Conservation (phyloP, 805 yeast species). For the Barnettozyma californica region DNA sequence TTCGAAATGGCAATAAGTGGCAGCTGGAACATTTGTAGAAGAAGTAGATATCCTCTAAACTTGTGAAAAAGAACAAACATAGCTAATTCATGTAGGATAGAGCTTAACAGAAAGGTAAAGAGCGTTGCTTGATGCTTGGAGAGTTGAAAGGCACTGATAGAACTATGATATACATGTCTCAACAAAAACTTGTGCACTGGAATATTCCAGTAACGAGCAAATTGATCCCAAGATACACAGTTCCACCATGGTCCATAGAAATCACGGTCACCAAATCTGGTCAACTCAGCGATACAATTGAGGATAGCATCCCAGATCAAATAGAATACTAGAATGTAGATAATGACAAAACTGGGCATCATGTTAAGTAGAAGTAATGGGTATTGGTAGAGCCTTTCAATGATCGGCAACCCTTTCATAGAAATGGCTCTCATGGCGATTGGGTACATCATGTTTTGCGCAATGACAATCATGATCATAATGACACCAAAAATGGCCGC, state of each 20-base stretch:
- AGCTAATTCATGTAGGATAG: conserved; percentile 83
- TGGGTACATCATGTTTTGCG: conserved; percentile 75
- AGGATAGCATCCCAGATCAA: conserved; percentile 94
- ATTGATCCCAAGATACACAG: conserved; percentile 88
- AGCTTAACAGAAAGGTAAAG: conserved; percentile 72
- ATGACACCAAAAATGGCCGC: conserved; percentile 86
- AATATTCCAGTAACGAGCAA: conserved; percentile 88
- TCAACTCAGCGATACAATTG: conserved; percentile 84
- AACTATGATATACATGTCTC: conserved; percentile 91
- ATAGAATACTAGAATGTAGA: conserved; percentile 76
- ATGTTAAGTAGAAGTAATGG: conserved; percentile 63
- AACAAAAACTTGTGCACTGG: conserved; percentile 88
- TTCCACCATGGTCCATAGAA: conserved; percentile 99
- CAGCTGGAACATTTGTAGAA: conserved; percentile 82
- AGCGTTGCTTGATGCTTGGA: conserved; percentile 66
- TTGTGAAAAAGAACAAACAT: conserved; percentile 85
- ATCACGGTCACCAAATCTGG: conserved; percentile 82
- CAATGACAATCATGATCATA: conserved; percentile 70
- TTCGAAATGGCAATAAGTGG: conserved; percentile 68
- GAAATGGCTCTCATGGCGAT: conserved; percentile 53
- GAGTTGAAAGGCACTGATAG: conserved; percentile 69
- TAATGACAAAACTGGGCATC: conserved; percentile 71
- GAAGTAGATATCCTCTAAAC: conserved; percentile 72
- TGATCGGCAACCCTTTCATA: conserved; percentile 46
- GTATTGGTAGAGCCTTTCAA: conserved; percentile 40